A percentile compares a stretch with the other conserved stretches of the same genome.
These are phyloP conservation scores for Plasmodium knowlesi DNA, from an alignment of 169 alveolate genomes.

Conservation along the genomic window DNA sequence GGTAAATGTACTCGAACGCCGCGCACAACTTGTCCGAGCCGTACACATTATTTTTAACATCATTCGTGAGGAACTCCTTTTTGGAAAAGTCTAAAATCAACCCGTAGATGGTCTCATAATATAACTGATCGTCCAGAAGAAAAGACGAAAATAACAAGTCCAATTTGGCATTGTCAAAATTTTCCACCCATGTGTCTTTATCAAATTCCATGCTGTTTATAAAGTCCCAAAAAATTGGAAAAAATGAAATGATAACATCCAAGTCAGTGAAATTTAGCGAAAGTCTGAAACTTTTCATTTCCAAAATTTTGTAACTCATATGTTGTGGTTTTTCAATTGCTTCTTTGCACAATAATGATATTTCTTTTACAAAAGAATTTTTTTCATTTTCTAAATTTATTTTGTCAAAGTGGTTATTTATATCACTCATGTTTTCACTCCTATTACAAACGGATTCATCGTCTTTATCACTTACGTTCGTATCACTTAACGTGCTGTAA, in stretches of 20 bases:
- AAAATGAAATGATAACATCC: slow-evolving; percentile 46
- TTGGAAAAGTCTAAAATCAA: slow-evolving; percentile 56
- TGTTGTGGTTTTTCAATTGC: slow-evolving; percentile 71
- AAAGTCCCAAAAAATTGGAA: slow-evolving; percentile 56
- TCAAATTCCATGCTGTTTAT: slow-evolving; percentile 56
- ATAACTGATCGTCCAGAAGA: slow-evolving; percentile 46
- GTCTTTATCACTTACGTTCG: slow-evolving; percentile 33
- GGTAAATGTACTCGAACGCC: slow-evolving; percentile 61
- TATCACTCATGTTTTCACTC: slow-evolving; percentile 1
- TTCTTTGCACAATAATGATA: slow-evolving; percentile 58
- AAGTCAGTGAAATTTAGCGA: slow-evolving; percentile 68
- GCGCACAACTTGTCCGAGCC: slow-evolving; percentile 45
- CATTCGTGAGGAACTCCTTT: slow-evolving; percentile 7
- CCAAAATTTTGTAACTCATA: slow-evolving; percentile 73
- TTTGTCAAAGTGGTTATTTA: slow-evolving; percentile 18
- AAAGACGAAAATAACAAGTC: slow-evolving; percentile 68
- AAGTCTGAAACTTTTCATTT: slow-evolving; percentile 74
- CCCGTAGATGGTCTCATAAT: slow-evolving; percentile 61
- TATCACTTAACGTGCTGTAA: slow-evolving; percentile 11
- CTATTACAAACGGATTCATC: slow-evolving; percentile 1
- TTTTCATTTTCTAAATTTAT: slow-evolving; percentile 45
- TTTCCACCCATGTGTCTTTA: slow-evolving; percentile 57
- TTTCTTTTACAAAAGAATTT: slow-evolving; percentile 40
- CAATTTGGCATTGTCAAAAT: slow-evolving; percentile 40
- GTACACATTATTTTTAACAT: slow-evolving; percentile 34